Conservation (phyloP, 1,139 yeast genomes). For the Scheffersomyces illinoinensis region DNA sequence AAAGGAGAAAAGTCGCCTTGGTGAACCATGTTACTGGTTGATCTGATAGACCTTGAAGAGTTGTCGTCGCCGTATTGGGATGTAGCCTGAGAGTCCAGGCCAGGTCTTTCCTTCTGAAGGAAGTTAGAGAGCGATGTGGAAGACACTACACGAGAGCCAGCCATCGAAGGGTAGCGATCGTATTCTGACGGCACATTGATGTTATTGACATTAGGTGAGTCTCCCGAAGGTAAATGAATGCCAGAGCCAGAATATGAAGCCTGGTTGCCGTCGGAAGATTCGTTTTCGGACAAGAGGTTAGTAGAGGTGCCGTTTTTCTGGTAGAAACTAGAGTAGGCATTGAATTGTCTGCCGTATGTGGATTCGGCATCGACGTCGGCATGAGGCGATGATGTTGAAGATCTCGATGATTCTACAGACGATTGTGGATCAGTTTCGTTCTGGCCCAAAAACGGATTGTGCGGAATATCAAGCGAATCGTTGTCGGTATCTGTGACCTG, state of each 20-base stretch:
- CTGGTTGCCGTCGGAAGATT: slow-evolving; percentile 5
- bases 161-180: slow-evolving; percentile 20
- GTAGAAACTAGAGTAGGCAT: slow-evolving; percentile 16
- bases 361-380: slow-evolving; percentile 5
- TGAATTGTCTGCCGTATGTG: slow-evolving; percentile 13
- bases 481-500: not conserved
- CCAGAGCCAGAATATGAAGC: slow-evolving; percentile 1
- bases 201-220: slow-evolving; percentile 6
- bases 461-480: slow-evolving; percentile 1
- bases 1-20: slow-evolving; percentile 65
- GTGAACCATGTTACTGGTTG: slow-evolving; percentile 10
- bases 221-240: not conserved
- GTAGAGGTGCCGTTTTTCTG: slow-evolving; percentile 18
- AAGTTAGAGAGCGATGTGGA: slow-evolving; percentile 15
- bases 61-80: slow-evolving; percentile 1
- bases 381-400: slow-evolving; percentile 6
- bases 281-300: slow-evolving; percentile 14
- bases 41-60: slow-evolving; percentile 5
- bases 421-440: slow-evolving; percentile 4
- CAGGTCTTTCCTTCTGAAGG: slow-evolving; percentile 9
- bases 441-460: slow-evolving; percentile 9
- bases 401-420: slow-evolving; percentile 3
- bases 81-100: slow-evolving; percentile 3
- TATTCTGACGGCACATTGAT: slow-evolving; percentile 15
- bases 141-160: slow-evolving; percentile 16